Conservation (phyloP, 2,329 filamentous ascomycete genomes). For the Neonectria neomacrospora region DNA sequence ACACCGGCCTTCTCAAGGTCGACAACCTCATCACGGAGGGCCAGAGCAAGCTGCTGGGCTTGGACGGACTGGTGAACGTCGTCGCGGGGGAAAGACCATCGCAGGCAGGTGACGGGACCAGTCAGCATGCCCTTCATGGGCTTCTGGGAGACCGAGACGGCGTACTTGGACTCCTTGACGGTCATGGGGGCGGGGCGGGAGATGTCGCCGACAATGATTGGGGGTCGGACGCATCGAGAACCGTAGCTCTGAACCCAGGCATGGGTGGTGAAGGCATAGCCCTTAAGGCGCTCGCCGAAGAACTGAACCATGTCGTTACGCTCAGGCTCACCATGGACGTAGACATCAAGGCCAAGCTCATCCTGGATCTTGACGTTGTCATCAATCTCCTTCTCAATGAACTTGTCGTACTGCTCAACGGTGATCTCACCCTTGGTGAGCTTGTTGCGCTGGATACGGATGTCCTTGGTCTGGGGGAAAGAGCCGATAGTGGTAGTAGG, state of each 20-base stretch:
- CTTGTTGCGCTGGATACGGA: slow-evolving; percentile 96
- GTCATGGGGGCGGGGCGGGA: slow-evolving; percentile 98
- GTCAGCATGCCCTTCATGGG: slow-evolving; percentile 99
- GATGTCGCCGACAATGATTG: slow-evolving; percentile 98
- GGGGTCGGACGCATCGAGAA: slow-evolving; percentile 96
- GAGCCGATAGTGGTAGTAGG: slow-evolving; percentile 99
- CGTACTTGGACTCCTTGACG: slow-evolving; percentile 99
- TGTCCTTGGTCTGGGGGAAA: slow-evolving; percentile 99
- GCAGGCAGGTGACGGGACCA: slow-evolving; percentile 96
- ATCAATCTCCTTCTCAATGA: slow-evolving; percentile 99
- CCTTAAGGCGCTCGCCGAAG: slow-evolving; percentile 96
- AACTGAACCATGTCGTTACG: slow-evolving; percentile 99
- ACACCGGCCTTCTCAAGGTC: slow-evolving; percentile 97
- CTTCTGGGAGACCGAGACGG: slow-evolving; percentile 94
- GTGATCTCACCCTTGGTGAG: slow-evolving; percentile 99
- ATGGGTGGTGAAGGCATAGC: slow-evolving; percentile 98
- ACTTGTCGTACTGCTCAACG: slow-evolving; percentile 92
- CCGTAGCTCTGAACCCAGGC: slow-evolving; percentile 99
- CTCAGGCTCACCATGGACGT: slow-evolving; percentile 98
- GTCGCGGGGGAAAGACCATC: slow-evolving; percentile 99
- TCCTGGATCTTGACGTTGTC: slow-evolving; percentile 97
- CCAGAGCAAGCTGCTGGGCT: slow-evolving; percentile 97
- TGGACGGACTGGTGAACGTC: slow-evolving; percentile 99
- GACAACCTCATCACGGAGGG: slow-evolving; percentile 97
- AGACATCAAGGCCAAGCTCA: slow-evolving; percentile 96